Base-by-base conservation (phyloP, 1,284 basidiomycete species). In the Cystobasidiaceae sp. region DNA sequence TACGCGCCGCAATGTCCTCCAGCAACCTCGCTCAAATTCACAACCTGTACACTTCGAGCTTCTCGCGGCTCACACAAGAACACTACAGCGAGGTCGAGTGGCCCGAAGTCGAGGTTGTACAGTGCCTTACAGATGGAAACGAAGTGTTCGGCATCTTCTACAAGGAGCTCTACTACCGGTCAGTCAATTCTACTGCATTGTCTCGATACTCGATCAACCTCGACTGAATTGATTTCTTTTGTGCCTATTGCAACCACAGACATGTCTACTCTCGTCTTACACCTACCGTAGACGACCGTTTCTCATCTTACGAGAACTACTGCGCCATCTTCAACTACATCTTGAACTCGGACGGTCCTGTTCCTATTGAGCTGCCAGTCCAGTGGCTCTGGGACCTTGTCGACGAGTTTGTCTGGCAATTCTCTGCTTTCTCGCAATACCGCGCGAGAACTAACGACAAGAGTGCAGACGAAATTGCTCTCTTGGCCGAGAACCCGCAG, bases 331-430 rank as follows among this genome's bases (percentile, higher is more conserved):
- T 97, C 85, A 97, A 97, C 80, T 93, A 93, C 77, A 85, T 98
- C 78, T 81, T 90, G 66, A 89, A 96, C 78, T 93, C 90, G 23
- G 92, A 97, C 68, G 90, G 90, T 0, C 94, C 94, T 0, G 93
- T 97, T 0, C 78, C 86, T 17, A 85, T 97, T 59, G 87, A 94
- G 72, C 84, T 97, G 15, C 94, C 94, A 0, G 90, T 93, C 68
- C 93, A 97, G 78, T 98, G 94, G 94, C 80, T 98, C 6, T 97
- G 93, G 90, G 94, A 98, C 77, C 97, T 98, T 78, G 88, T 97
- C 74, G 94, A 97, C 80, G 94, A 97, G 76, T 98, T 98, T 78
- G 96, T 97, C 73, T 98, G 97, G 80, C 94, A 97, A 77, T 98
- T 94, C 82, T 91, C 96, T 77, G 89, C 89, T 23, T 97, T 97